Evolutionary conservation across 768 basidiomycete species (phyloP).

Genomic region (Daedaleopsis nitida): DNA sequence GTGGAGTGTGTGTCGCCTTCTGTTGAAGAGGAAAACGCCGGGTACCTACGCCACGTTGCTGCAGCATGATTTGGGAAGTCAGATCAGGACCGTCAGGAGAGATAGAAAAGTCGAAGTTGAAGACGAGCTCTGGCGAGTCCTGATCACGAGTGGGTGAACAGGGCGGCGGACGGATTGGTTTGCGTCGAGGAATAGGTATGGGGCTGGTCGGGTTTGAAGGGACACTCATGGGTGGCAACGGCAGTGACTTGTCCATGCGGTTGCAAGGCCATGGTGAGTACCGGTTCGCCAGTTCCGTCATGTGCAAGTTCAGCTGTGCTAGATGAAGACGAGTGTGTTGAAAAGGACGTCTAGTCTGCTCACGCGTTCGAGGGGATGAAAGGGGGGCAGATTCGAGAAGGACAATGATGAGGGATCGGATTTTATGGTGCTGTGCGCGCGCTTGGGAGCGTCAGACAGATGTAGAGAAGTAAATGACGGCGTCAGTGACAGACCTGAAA

Average conservation of each 20-base stretch:
- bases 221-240: neutral
- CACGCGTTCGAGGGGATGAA: neutral
- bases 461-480: neutral
- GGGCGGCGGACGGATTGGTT: slow-evolving; percentile 6
- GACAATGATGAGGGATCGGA: neutral
- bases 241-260: neutral
- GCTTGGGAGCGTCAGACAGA: neutral
- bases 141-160: slow-evolving; percentile 14
- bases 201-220: slow-evolving; percentile 2
- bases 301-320: neutral
- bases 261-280: neutral
- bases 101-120: slow-evolving; percentile 22
- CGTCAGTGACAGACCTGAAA: slow-evolving; percentile 1
- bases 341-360: neutral
- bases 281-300: neutral
- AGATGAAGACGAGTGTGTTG: neutral
- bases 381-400: neutral
- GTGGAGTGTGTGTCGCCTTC: neutral
- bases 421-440: neutral
- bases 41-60: slow-evolving; percentile 9
- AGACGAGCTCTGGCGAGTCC: slow-evolving; percentile 20
- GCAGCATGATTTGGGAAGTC: slow-evolving; percentile 6
- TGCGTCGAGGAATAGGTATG: slow-evolving; percentile 19
- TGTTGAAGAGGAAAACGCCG: slow-evolving; percentile 4
- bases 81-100: slow-evolving; percentile 7